Evolutionary conservation across 169 alveolate genomes (phyloP).

Genomic region (Plasmodium coatneyi): DNA sequence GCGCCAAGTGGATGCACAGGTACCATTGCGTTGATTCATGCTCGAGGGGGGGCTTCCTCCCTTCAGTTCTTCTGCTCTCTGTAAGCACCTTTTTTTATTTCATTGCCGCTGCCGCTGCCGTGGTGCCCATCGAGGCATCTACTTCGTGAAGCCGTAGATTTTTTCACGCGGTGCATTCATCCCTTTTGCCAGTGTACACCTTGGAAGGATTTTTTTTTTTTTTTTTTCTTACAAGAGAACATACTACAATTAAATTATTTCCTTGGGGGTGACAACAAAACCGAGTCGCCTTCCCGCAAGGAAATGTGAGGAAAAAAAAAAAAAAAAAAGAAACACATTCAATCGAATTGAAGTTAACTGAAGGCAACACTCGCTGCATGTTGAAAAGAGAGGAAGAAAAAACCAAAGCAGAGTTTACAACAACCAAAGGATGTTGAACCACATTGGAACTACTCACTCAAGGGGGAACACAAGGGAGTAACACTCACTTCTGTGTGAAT

Average conservation of each 20-base stretch:
- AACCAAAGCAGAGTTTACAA: background rate
- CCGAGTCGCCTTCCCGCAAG: too few species aligned
- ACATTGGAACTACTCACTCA: background rate
- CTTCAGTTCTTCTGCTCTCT: background rate
- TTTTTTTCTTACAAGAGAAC: background rate
- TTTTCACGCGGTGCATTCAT: background rate
- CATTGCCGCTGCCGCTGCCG: background rate
- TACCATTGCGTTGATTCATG: background rate
- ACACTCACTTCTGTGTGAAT: background rate
- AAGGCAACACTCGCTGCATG: background rate
- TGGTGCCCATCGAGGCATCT: background rate
- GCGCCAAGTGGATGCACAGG: background rate
- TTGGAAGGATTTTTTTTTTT: background rate
- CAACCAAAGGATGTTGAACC: background rate
- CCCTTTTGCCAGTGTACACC: background rate
- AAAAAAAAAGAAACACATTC: background rate
- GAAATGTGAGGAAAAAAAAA: background rate
- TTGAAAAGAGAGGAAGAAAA: background rate
- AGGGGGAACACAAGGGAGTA: background rate
- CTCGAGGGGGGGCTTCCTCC: background rate
- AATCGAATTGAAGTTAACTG: background rate
- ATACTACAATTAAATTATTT: background rate
- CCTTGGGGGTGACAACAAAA: background rate
- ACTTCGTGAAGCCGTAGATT: background rate
- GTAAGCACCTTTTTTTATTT: background rate